Evolutionary conservation across 305 asterid genomes (phyloP), one percentile per base, ranked within the genome.

Genomic region (Rubia tinctorum): DNA sequence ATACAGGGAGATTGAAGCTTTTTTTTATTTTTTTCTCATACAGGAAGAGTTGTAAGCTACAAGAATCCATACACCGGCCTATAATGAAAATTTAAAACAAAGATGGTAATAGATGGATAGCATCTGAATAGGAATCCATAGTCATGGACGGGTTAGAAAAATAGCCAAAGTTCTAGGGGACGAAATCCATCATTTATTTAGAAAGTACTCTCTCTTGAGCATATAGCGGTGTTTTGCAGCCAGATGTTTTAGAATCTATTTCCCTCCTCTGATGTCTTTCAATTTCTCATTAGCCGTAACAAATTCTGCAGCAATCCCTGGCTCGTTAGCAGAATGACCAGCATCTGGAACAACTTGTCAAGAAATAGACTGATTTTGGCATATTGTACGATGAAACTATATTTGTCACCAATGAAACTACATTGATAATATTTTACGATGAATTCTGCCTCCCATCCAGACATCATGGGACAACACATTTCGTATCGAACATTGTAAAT

Each of bases 381-480:
- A 23, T 15, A 10, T 40, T 22, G 51, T 25, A 17, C 68, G 42
- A 4, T 37, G 12, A 59, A 7, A n/a, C 40, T 64, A 5, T 18
- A 55, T 56, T 40, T 5, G 27, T 69, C 47, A 51, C 15, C 17
- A 20, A n/a, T 51, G 42, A 27, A 60, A 69, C 69, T 40, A 7
- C 71, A 44, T 47, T 62, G 1, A 40, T 49, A 66, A 45, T 68
- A 75, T 61, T 90, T 80, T 86, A 93, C 98, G 63, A 82, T 79
- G 70, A 94, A 85, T 80, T 88, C 96, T 75, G 99, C 97, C 76
- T 94, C 97, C 99, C 99, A 94, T 8, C 97, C 99, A 25, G 98
- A 94, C 96, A 88, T 91, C 89, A 91, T 77, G 68, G 98, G 97
- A 71, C 97, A 94, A 79, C 97, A 90, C 73, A 85, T 88, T 77